Base-by-base conservation (phyloP, 768 basidiomycete genomes). In the Mycena epipterygia region DNA sequence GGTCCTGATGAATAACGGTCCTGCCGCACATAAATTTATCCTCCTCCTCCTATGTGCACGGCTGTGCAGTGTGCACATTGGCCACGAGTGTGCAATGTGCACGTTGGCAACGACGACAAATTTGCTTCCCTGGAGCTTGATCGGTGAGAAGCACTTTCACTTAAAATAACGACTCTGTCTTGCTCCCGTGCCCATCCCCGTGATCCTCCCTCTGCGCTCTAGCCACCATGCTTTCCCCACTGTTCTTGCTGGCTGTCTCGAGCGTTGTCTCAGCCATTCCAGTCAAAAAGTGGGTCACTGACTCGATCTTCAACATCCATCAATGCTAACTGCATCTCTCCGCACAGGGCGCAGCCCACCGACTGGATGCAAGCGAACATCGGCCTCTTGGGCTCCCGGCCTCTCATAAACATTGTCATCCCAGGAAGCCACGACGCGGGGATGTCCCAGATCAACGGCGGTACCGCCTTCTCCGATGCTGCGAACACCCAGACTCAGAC, bases 291-390 rank as follows among this genome's bases (percentile, higher is more conserved):
- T 64, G 52, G 29, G 63, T 64, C 25, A 21, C 27, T 59, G 25
- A 30, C 25, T 60, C 29, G 37, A 23, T 13, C 51, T n/a, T 14
- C 27, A 16, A 42, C 52, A 0, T 51, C 48, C 6, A 42, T 35
- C 30, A 52, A 32, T 52, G 21, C 51, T 23, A 33, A 46, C 58
- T 48, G 17, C 19, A n/a, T 48, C 13, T 13, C 17, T 12, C n/a
- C 32, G 35, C 52, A 21, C 41, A 64, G 63, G 63, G 63, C 63
- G 37, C 63, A 64, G 63, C 63, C 63, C 12, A 42, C 39, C 0
- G 52, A 32, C 52, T 64, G 63, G 63, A 64, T 64, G 63, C 63
- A 64, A 55, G 63, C 63, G 41, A 64, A 64, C 63, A 64, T 64
- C 25, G 63, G 63, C 32, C 39, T 46, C 13, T 29, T 64, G 63